Evolutionary conservation across 2,329 filamentous ascomycete genomes (phyloP).

Genomic region (Aureobasidium melanogenum): DNA sequence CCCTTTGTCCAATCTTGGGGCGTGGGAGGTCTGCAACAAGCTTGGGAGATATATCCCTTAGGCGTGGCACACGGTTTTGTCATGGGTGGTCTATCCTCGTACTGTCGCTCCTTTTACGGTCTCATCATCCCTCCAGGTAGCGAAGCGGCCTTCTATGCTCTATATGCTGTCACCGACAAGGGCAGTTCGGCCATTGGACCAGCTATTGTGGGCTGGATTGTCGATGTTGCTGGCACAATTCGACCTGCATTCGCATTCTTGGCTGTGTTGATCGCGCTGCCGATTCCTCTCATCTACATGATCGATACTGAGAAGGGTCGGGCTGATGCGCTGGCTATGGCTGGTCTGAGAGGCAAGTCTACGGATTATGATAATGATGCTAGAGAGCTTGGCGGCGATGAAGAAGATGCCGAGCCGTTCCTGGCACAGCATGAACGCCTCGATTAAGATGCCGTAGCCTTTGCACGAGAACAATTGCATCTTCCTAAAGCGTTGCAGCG

Average conservation of each 20-base stretch:
- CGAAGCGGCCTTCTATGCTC: conserved; percentile 85
- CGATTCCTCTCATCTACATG: conserved; percentile 68
- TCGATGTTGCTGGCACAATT: conserved; percentile 50
- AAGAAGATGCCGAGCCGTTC: conserved; percentile 1
- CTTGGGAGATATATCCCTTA: conserved; percentile 88
- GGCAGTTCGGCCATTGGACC: conserved; percentile 86
- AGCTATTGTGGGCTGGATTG: conserved; percentile 79
- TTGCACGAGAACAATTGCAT: background rate
- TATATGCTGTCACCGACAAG: conserved; percentile 95
- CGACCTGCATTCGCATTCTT: conserved; percentile 72
- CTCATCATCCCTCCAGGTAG: conserved; percentile 85
- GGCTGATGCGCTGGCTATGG: conserved; percentile 21
- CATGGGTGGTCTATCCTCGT: conserved; percentile 76
- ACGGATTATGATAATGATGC: background rate
- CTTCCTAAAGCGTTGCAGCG: no score
- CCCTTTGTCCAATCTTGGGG: conserved; percentile 65
- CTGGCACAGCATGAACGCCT: background rate
- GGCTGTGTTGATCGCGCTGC: conserved; percentile 65
- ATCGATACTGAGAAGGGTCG: conserved; percentile 60
- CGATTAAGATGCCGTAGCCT: background rate
- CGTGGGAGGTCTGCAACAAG: conserved; percentile 69
- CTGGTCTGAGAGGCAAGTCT: background rate
- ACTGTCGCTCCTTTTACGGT: conserved; percentile 82
- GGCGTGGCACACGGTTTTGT: conserved; percentile 82
- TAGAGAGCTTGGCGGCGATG: background rate